Evolutionary conservation across 2,329 filamentous ascomycete species (phyloP), one percentile per base, ranked within the genome.

Genomic region (Alternaria brassicicola): DNA sequence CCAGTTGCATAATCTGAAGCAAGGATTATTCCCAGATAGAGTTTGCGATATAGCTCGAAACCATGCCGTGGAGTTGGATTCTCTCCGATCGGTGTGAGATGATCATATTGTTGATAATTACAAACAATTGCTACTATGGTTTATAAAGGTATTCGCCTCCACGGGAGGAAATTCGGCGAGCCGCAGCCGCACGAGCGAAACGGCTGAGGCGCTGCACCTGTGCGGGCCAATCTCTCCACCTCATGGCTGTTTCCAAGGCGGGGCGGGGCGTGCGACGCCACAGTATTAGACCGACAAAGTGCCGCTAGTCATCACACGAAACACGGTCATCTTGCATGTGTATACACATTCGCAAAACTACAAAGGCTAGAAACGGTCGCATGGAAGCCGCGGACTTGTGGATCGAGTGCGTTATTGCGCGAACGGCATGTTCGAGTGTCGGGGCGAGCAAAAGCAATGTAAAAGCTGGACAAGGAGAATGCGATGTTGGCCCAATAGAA

Each of bases 341-440:
- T 33, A 31, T 42, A 26, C 17, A 19, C 17, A 35, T 30, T 6
- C 30, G 36, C 12, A 8, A 35, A 56, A 42, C 52, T 33, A 31
- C 47, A 51, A 35, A 10, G 2, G 12, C 2, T 5, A n/a, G 10
- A 21, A 38, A 30, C 31, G 23, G 39, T 33, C 52, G 53, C 12
- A 36, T 17, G 47, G 53, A 43, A 21, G 15, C 53, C 39, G 38
- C 31, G 36, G 33, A 25, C 53, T 39, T 45, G 17, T 30, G 28
- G 15, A 36, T 23, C 38, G 13, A 28, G 23, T 47, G 19, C 13
- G 15, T 19, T 21, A 31, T 39, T 45, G 53, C 47, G 15, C 31
- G 53, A 56, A 56, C 53, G 47, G 47, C 52, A 25, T 52, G 43
- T 38, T 41, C 49, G 25, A 50, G 53, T 39, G 30, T 36, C 42